Percentiles rank a stretch among this genome's conserved stretches.
Conservation (phyloP, 495 filamentous ascomycete species). For the Lasiosphaeria ovina region DNA sequence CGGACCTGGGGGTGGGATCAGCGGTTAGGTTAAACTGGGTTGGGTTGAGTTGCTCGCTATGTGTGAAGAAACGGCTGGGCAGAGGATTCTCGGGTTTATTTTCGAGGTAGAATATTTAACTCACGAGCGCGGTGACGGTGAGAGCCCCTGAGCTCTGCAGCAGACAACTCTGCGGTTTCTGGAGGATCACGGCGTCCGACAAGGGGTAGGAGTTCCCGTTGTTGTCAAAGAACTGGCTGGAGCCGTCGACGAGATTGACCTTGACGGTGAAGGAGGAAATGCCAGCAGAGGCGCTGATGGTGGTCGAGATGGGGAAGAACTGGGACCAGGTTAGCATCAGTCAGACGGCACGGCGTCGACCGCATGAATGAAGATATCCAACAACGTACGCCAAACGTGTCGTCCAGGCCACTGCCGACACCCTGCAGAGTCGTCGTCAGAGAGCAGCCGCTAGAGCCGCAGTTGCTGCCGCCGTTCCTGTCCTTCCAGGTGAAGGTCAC, state of each 20-base stretch:
- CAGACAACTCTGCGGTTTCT: constrained; percentile 48
- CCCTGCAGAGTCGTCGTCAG: constrained; percentile 46
- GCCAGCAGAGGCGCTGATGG: constrained; percentile 36
- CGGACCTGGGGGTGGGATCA: constrained; percentile 38
- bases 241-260: constrained; percentile 42
- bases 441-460: constrained; percentile 41
- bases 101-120: neutral
- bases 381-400: constrained; percentile 51
- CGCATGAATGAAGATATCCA: neutral
- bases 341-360: neutral
- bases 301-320: constrained; percentile 46
- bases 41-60: too few relatives aligned
- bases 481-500: constrained; percentile 86
- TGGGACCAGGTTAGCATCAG: constrained; percentile 19
- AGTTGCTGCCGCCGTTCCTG: constrained; percentile 87
- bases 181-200: constrained; percentile 42
- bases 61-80: too few relatives aligned
- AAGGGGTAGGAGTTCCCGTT: constrained; percentile 48
- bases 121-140: constrained; percentile 41
- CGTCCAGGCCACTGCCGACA: constrained; percentile 55
- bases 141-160: constrained; percentile 39
- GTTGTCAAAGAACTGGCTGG: constrained; percentile 42
- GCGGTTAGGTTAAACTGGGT: too few relatives aligned
- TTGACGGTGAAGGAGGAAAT: constrained; percentile 48
- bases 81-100: neutral